Evolutionary conservation across 2,329 filamentous ascomycete species (phyloP), one percentile per base, ranked within the genome.

Genomic region (Scopulariopsis brevicaulis): DNA sequence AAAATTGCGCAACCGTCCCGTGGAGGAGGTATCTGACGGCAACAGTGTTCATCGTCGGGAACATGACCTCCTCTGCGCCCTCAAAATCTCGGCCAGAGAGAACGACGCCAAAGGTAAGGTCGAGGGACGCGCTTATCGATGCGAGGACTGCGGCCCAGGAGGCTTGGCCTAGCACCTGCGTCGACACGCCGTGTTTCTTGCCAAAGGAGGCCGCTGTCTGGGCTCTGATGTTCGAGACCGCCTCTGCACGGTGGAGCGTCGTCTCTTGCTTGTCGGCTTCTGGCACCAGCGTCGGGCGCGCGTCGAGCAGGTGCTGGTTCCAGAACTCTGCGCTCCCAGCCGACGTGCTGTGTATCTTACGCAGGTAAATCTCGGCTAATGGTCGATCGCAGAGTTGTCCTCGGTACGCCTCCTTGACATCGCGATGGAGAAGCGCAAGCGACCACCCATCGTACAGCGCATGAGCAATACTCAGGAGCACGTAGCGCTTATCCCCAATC

Each of bases 31-130:
- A 80, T 12, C 91, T 80, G 8, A 96, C 76, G 0, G 87, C 82
- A 0, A 96, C 84, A 0, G 92, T 96, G 66, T 96, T 96, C 89
- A 96, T 96, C 0, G 88, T 90, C 0, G 92, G 93, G 65, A 96
- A 96, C 66, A 92, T 77, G 14, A 93, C 70, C 28, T 81, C 70
- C 51, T 87, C 81, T 0, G 83, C 80, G 18, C 81, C 79, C 53
- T 88, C 85, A 11, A 83, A 84, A 59, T 94, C 89, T n/a, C 93
- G 81, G 18, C 93, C 92, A 0, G 90, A 91, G 14, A 96, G 75
- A 1, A 96, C 86, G 0, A 89, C 82, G 1, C 93, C 93, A 66
- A 94, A 96, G 0, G 84, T 79, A 4, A 96, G 80, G 62, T 96
- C 91, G 0, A 95, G 77, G 0, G 80, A 81, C 3, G 76, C 71